Evolutionary conservation across 129 eudicot genomes (phyloP).

Genomic region (Flaveria brownii): DNA sequence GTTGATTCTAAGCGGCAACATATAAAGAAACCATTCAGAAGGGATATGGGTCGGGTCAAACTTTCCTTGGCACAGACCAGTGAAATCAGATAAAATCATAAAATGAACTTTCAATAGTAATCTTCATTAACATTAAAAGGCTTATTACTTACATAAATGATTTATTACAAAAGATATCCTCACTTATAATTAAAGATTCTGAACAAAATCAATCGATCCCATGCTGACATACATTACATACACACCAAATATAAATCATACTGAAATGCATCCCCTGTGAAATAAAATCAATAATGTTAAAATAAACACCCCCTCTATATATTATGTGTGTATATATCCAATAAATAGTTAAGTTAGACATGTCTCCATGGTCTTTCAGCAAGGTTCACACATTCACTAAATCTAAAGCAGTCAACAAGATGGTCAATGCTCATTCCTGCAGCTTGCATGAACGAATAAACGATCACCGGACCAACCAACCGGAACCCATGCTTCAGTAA

Average conservation of each 20-base stretch:
- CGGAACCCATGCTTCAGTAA: slow-evolving; percentile 74
- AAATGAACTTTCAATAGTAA: not conserved
- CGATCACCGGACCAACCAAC: slow-evolving; percentile 86
- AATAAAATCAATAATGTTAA: slow-evolving; percentile 36
- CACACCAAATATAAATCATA: slow-evolving; percentile 33
- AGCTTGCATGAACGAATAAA: slow-evolving; percentile 96
- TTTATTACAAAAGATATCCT: slow-evolving; percentile 11
- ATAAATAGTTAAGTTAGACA: slow-evolving; percentile 52
- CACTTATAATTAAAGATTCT: slow-evolving; percentile 22
- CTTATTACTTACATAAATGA: not conserved
- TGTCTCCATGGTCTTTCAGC: slow-evolving; percentile 99
- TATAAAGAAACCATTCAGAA: not conserved
- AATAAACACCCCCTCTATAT: slow-evolving; percentile 10
- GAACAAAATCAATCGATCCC: slow-evolving; percentile 27
- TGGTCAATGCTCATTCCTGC: slow-evolving; percentile 95
- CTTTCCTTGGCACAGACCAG: too few species aligned
- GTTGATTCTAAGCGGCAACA: not conserved
- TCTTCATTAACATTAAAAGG: not conserved
- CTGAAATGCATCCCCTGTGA: slow-evolving; percentile 24
- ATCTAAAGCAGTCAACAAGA: slow-evolving; percentile 91
- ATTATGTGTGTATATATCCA: not conserved
- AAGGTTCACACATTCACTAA: slow-evolving; percentile 77
- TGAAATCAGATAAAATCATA: too few species aligned
- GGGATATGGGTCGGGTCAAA: too few species aligned
- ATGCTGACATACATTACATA: slow-evolving; percentile 30